A percentile compares a stretch with the other conserved stretches of the same genome.
These are phyloP conservation scores for Raddia distichophylla DNA, from an alignment of 176 grass and related monocot species.

Conservation along the genomic window DNA sequence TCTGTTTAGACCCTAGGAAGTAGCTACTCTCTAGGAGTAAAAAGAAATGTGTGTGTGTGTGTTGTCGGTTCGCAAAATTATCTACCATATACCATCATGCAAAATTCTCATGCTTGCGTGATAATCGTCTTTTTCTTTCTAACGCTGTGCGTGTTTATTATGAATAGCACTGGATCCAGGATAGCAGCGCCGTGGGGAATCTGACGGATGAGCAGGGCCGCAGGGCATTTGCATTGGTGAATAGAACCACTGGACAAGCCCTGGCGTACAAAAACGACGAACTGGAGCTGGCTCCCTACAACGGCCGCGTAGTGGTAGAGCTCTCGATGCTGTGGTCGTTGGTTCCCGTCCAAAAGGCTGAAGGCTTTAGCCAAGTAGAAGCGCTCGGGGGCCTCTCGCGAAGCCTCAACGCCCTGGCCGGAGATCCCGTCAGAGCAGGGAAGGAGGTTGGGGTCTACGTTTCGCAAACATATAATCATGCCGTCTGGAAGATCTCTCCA, in stretches of 20 bases:
- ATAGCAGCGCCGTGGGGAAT: background rate
- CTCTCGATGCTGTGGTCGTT: background rate
- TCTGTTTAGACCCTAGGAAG: no score
- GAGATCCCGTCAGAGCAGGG: background rate
- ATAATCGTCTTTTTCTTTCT: no score
- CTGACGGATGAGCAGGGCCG: background rate
- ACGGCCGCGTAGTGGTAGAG: background rate
- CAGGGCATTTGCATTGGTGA: conserved; percentile 2
- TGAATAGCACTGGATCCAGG: conserved; percentile 17
- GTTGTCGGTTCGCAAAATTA: no score
- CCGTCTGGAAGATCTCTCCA: background rate
- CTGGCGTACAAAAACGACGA: background rate
- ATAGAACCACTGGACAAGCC: background rate
- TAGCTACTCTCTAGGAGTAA: no score
- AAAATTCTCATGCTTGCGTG: no score
- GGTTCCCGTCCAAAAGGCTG: background rate
- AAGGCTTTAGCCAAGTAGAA: background rate
- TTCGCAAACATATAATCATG: background rate
- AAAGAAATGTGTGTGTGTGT: no score
- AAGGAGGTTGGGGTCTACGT: background rate
- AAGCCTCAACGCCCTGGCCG: background rate
- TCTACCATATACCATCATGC: no score
- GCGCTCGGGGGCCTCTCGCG: background rate
- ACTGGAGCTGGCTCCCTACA: background rate
- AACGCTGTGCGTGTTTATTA: no score